Conservation (phyloP, 345 rosid species). For the Laguncularia racemosa region DNA sequence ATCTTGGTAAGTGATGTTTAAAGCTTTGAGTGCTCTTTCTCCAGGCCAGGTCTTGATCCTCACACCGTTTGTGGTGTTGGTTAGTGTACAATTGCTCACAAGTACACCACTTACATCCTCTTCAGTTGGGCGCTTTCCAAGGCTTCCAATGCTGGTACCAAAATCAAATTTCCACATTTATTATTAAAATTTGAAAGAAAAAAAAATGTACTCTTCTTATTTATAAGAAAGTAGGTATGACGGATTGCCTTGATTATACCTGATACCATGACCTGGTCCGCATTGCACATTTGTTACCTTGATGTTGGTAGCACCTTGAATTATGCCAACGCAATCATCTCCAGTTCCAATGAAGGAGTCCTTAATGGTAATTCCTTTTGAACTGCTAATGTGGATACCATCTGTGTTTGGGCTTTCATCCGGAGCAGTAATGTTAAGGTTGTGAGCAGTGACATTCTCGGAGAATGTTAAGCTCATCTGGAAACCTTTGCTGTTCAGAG, state of each 20-base stretch:
- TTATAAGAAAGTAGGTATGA: not conserved
- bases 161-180: not conserved
- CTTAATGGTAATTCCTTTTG: slow-evolving; percentile 10
- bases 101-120: slow-evolving; percentile 21
- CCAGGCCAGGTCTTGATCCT: slow-evolving; percentile 30
- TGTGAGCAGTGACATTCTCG: slow-evolving; percentile 9
- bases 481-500: slow-evolving; percentile 44
- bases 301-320: slow-evolving; percentile 21
- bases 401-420: slow-evolving; percentile 46
- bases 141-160: slow-evolving; percentile 31
- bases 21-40: slow-evolving; percentile 14
- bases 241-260: slow-evolving; percentile 9
- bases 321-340: slow-evolving; percentile 39
- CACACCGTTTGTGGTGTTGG: slow-evolving; percentile 25
- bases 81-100: slow-evolving; percentile 26
- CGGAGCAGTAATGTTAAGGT: slow-evolving; percentile 43
- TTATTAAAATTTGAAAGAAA: not conserved
- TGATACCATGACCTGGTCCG: slow-evolving; percentile 50
- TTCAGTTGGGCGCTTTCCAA: slow-evolving; percentile 26
- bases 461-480: slow-evolving; percentile 34
- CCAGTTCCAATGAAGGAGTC: slow-evolving; percentile 31
- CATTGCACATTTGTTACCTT: slow-evolving; percentile 19
- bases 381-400: slow-evolving; percentile 35
- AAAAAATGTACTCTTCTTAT: no score
- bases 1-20: slow-evolving; percentile 23